Base-by-base conservation (phyloP, 306 rosid species). In the Castanea mollissima region DNA sequence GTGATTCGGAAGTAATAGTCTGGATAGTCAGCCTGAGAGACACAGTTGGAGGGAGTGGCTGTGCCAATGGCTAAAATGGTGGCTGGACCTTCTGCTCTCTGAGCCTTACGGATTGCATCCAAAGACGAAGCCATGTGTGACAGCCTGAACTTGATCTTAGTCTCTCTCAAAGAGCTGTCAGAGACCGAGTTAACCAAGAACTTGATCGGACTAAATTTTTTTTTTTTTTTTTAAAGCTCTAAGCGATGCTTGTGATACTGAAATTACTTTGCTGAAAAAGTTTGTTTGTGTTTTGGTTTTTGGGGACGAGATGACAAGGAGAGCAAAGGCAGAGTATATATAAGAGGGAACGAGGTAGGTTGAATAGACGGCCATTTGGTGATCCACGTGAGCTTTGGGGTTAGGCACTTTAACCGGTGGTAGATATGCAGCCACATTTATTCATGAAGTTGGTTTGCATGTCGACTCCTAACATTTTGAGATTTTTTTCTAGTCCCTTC, bases 1-100 rank as follows among this genome's bases (percentile, higher is more conserved):
- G 94, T 90, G 58, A 90, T 84, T 2, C 91, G 91, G 32, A 90
- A 90, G 83, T 90, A 90, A 67, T 82, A 90, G 46, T 90, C 91
- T 0, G 94, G 94, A 71, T 90, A 90, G 0, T 82, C 87, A 4
- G 82, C 87, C 51, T 90, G 94, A 4, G 5, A 2, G 4, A 90
- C 2, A 18, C 82, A 78, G 78, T 90, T 64, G 5, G 87, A 23
- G 11, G 94, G 91, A 0, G 83, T 84, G 81, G 94, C 91, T 5
- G 94, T 90, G 78, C 94, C 91, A 2, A 90, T 59, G 27, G 89
- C 91, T 54, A 90, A 44, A 16, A 88, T 76, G 49, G 80, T 86
- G 73, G 94, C 94, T 3, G 94, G 86, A 13, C 94, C 94, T 0
- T 76, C 74, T 16, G 91, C 79, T 1, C 91, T 81, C 49, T 88